phyloP scores from a whole-genome alignment of 1,284 basidiomycete species.

The Tremellales sp. region DNA sequence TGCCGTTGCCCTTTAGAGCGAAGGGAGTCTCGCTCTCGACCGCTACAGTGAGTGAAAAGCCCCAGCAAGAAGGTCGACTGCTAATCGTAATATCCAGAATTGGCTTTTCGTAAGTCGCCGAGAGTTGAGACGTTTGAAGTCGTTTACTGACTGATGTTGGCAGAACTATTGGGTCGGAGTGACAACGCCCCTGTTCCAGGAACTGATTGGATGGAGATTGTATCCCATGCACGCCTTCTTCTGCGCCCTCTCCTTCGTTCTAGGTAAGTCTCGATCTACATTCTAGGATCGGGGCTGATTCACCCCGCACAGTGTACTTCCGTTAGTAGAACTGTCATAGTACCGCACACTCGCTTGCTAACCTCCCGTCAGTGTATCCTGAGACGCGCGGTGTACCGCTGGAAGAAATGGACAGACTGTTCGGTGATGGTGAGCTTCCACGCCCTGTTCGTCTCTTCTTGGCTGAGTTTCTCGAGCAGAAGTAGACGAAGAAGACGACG shows the following conservation, averaged over 20 bases:
- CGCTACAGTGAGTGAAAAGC: conserved; percentile 55
- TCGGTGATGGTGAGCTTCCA: conserved; percentile 35
- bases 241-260: conserved; percentile 78
- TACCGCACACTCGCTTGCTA: not conserved
- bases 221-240: conserved; percentile 98
- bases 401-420: conserved; percentile 53
- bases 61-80: not conserved
- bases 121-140: not conserved
- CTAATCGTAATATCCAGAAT: conserved; percentile 45
- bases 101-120: conserved; percentile 62
- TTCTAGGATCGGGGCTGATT: conserved; percentile 3
- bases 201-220: conserved; percentile 83
- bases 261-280: conserved; percentile 48
- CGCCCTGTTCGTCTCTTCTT: not conserved
- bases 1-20: conserved; percentile 82
- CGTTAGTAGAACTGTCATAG: conserved; percentile 10
- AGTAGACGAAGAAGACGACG: conserved; percentile 19
- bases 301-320: conserved; percentile 32
- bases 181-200: conserved; percentile 82
- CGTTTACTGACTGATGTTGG: conserved; percentile 3
- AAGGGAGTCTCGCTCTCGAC: conserved; percentile 94
- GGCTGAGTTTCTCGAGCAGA: not conserved
- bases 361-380: conserved; percentile 44
- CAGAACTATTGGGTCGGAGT: conserved; percentile 66
- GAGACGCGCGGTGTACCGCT: conserved; percentile 55